Evolutionary conservation across 495 filamentous ascomycete genomes (phyloP), one percentile per base, ranked within the genome.

Genomic region (Daldinia grandis): DNA sequence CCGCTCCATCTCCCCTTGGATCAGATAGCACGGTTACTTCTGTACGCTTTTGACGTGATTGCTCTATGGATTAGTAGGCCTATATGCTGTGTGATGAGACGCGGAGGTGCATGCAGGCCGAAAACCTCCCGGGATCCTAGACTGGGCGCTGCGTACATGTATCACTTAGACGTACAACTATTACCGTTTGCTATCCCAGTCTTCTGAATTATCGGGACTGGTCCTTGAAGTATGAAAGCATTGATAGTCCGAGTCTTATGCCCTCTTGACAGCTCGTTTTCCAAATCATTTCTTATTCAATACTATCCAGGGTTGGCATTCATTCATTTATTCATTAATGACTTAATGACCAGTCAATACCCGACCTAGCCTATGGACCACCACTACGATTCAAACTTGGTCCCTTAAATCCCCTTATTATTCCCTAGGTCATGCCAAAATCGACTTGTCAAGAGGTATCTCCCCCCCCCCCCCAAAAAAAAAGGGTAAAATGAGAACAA

Each of bases 391-490:
- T 44, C 67, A 33, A 40, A 72, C 59, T 60, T 49, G 58, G 9
- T 14, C 30, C 47, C 54, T 49, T 14, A 28, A 42, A 35, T 65
- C 57, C 47, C 21, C 28, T 50, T 35, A 37, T 30, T 51, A 37
- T 57, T 47, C 50, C 28, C 37, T n/a, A 4, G 24, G 5, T 30
- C 28, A 68, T 72, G 64, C 64, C 59, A 55, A 58, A 47, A 35
- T 53, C 14, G 10, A 54, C 33, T 31, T 25, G 37, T 31, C 15
- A 53, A 72, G 35, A 63, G 69, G 58, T 67, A 68, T 72, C 69
- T 71, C 66, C 63, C 67, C 58, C 31, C 49, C n/a, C n/a, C n/a
- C n/a, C n/a, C n/a, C n/a, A n/a, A n/a, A 15, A 51, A 50, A 50
- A 56, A 35, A 35, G 3, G 21, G 5, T 17, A 17, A 19, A 56